Percentiles rank a stretch among this genome's conserved stretches.
Conservation (phyloP, 2,329 filamentous ascomycete genomes). For the Phoma herbarum region DNA sequence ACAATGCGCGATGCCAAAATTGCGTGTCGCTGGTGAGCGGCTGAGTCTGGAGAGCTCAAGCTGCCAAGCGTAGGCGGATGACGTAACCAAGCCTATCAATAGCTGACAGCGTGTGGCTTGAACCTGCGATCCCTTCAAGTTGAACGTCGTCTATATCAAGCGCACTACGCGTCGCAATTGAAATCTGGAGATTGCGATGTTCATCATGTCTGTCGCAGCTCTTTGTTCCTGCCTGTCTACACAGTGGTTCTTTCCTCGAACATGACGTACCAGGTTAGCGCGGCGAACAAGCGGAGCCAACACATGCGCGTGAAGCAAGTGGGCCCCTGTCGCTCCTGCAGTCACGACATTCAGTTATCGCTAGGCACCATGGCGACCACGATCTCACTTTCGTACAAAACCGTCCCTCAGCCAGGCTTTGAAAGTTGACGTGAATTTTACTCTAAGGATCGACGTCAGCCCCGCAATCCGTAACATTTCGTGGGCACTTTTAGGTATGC, state of each 20-base stretch:
- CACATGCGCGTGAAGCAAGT: constrained; percentile 14
- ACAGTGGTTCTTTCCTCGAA: constrained; percentile 13
- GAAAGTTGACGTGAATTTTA: background rate
- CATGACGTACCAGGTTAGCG: constrained; percentile 21
- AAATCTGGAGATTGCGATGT: background rate
- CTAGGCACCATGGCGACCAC: constrained; percentile 8
- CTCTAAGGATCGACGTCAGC: background rate
- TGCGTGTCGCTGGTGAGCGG: constrained; percentile 26
- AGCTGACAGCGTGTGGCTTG: constrained; percentile 11
- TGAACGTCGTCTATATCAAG: constrained; percentile 1
- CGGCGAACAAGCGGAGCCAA: constrained; percentile 11
- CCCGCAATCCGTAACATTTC: background rate
- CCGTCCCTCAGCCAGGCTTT: background rate
- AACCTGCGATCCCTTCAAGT: background rate
- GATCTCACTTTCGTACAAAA: background rate
- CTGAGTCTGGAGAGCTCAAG: constrained; percentile 30
- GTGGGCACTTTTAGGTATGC: background rate
- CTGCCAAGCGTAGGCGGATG: constrained; percentile 35
- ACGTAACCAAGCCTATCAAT: constrained; percentile 32
- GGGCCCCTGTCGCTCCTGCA: constrained; percentile 11
- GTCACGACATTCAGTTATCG: constrained; percentile 17
- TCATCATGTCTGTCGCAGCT: background rate
- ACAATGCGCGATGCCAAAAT: constrained; percentile 18
- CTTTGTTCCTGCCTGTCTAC: constrained; percentile 6
- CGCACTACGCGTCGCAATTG: background rate